Base-by-base conservation (phyloP, 78 protist genomes). In the Guillardia theta region DNA sequence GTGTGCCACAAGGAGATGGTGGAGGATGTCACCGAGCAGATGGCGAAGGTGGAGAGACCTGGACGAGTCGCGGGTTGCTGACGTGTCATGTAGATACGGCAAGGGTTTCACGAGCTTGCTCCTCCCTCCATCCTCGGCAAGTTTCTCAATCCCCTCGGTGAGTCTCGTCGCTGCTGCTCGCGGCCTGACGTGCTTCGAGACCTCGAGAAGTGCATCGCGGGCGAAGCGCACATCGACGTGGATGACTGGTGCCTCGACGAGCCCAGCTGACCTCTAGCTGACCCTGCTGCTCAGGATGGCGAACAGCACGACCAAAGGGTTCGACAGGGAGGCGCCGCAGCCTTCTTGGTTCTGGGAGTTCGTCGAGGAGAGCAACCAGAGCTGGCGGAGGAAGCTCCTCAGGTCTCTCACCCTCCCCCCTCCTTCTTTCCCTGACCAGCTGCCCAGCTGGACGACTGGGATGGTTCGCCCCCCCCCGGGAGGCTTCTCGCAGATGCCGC, bases 1-100 rank as follows among this genome's bases (percentile, higher is more conserved):
- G 90, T 78, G 90, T 78, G 90, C 33, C 90, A 78, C 48, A 70
- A 70, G 87, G 37, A 70, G 44, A 24, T 58, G 6, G 70, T 58
- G 39, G 39, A 58, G 70, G 70, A 53, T 12, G 62, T 12, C 33
- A 21, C 18, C 18, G 62, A 53, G 62, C 33, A 53, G 62, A 12
- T 53, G 33, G 62, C 18, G 62, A 53, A 53, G 62, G 33, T 12
- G 18, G 33, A 53, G 62, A 18, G 12, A 53, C 62, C 18, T 53
- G 62, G 62, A 53, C n/a, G n/a, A n/a, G n/a, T n/a, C n/a, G n/a
- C n/a, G n/a, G n/a, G n/a, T n/a, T n/a, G n/a, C n/a, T n/a, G n/a
- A n/a, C n/a, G n/a, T n/a, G n/a, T n/a, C n/a, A n/a, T n/a, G 62
- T 18, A 53, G 62, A 18, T 53, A 18, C 62, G 62, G 62, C 62